Conservation (phyloP, 306 rosid species). For the Corylus heterophylla region DNA sequence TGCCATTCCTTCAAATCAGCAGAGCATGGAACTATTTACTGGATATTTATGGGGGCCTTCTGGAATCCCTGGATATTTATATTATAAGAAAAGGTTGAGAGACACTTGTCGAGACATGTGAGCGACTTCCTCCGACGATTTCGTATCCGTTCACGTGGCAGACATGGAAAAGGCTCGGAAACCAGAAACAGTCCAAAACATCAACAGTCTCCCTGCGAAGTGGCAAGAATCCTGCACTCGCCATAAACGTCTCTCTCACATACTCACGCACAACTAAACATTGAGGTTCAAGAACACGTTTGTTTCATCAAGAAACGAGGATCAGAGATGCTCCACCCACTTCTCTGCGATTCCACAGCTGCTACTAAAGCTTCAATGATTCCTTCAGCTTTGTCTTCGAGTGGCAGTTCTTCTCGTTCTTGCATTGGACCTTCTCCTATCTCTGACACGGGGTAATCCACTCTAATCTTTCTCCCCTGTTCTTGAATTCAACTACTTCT, state of each 20-base stretch:
- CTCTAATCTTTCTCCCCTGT: background rate
- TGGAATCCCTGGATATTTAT: constrained; percentile 3
- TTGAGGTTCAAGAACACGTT: background rate
- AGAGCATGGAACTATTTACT: too few species aligned
- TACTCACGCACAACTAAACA: background rate
- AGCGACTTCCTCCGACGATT: background rate
- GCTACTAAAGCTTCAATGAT: constrained; percentile 36
- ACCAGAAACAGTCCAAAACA: background rate
- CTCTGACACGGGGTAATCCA: constrained; percentile 47
- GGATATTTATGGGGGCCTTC: too few species aligned
- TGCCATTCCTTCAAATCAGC: too few species aligned
- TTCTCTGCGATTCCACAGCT: constrained; percentile 44
- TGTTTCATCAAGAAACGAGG: background rate
- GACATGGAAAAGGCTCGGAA: constrained; percentile 28
- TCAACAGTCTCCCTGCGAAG: background rate
- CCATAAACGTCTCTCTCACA: background rate
- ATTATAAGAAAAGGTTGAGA: background rate
- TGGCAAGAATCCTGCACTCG: background rate
- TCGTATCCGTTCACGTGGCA: constrained; percentile 52
- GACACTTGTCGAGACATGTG: constrained; percentile 19
- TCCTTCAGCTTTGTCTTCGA: constrained; percentile 25
- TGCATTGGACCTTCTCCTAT: constrained; percentile 37
- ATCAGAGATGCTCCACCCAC: constrained; percentile 56
- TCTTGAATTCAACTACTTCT: background rate
- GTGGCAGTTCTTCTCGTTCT: constrained; percentile 10